Evolutionary conservation across 768 basidiomycete species (phyloP).

Genomic region (Fomitopsis serialis): DNA sequence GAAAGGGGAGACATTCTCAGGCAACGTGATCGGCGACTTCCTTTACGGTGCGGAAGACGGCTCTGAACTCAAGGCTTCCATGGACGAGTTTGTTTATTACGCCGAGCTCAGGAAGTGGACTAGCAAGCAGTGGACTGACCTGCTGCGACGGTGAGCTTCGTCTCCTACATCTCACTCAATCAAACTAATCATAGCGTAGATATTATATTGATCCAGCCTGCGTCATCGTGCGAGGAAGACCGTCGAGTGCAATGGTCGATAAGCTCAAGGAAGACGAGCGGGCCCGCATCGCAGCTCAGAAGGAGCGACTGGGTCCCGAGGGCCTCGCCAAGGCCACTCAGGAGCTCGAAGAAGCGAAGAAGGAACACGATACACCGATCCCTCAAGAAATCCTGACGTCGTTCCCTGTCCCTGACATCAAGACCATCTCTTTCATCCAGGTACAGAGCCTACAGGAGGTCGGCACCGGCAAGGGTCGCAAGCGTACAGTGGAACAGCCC

Average conservation of each 20-base stretch:
- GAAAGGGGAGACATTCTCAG: constrained; percentile 76
- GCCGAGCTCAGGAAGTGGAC: constrained; percentile 64
- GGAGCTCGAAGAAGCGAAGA: constrained; percentile 76
- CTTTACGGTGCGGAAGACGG: constrained; percentile 83
- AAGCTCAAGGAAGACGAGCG: constrained; percentile 81
- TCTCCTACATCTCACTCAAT: not conserved
- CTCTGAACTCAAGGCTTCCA: constrained; percentile 61
- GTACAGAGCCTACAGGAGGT: constrained; percentile 61
- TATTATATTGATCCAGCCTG: constrained; percentile 73
- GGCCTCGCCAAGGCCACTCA: constrained; percentile 69
- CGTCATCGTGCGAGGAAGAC: constrained; percentile 79
- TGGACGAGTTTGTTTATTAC: constrained; percentile 80
- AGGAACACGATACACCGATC: constrained; percentile 78
- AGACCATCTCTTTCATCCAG: constrained; percentile 89
- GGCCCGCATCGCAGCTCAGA: constrained; percentile 64
- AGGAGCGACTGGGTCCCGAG: constrained; percentile 65
- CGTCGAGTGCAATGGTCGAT: constrained; percentile 78
- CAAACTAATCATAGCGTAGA: constrained; percentile 33
- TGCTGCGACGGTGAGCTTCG: constrained; percentile 70
- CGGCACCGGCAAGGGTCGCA: constrained; percentile 40
- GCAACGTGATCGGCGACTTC: constrained; percentile 75
- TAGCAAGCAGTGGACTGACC: constrained; percentile 65
- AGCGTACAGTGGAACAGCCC: constrained; percentile 14
- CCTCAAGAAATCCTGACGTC: constrained; percentile 73
- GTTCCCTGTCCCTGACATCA: constrained; percentile 90